Evolutionary conservation across 768 basidiomycete genomes (phyloP), one percentile per base, ranked within the genome.

Genomic region (Phaffia australis): DNA sequence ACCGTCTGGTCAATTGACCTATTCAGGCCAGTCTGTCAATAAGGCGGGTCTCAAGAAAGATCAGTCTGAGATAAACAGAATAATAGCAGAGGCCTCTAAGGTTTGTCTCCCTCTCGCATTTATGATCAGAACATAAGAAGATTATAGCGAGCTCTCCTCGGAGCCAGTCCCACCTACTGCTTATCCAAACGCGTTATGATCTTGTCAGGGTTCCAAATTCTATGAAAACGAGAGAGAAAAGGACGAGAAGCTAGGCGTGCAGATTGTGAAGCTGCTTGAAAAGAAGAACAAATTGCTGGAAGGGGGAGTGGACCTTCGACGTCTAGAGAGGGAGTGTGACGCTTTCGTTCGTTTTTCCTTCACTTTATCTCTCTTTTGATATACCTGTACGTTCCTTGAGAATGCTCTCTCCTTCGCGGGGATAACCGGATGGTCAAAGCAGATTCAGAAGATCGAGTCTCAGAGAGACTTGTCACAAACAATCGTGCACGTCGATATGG

Each of bases 401-500:
- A 14, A 29, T 15, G 21, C 32, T 51, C 19, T 63, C 30, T 56
- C 66, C 49, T 49, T 65, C 30, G 51, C 23, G 7, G 16, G n/a
- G 62, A 29, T 70, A 32, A 42, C 11, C 11, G 35, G 35, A 42
- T 42, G 35, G 35, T 11, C 35, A 42, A 42, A 11, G 21, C 58
- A 78, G 76, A 70, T 93, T 4, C 76, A 78, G 23, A 84, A 87
- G 68, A 79, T 94, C 4, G 90, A 94, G 74, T 77, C 80, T 1
- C 80, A 83, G 59, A 79, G 92, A 56, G 91, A 97, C 74, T 77
- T 97, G 32, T 81, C 82, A 2, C 88, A 93, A 75, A 81, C 78
- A 23, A 88, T 99, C 68, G 88, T 97, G 6, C 92, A 98, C 73
- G 85, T 95, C 35, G 95, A 99, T 73, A 91, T 93, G 84, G 94